Evolutionary conservation across 768 basidiomycete species (phyloP).

Genomic region (Trametes punicea): DNA sequence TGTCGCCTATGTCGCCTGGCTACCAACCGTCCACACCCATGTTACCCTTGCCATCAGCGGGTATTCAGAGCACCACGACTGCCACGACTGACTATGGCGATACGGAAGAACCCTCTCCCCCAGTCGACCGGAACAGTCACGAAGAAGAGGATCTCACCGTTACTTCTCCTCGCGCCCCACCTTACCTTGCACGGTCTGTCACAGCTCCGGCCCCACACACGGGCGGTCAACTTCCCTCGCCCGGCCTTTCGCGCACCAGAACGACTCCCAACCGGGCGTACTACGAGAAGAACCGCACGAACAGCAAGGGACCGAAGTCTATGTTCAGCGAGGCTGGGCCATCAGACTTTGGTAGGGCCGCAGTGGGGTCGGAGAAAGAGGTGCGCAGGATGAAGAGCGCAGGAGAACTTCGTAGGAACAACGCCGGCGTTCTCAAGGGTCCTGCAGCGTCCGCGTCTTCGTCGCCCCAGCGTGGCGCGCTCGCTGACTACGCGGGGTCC

Average conservation of each 20-base stretch:
- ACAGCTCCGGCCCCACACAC: constrained; percentile 36
- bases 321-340: constrained; percentile 21
- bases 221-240: constrained; percentile 23
- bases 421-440: constrained; percentile 27
- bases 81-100: constrained; percentile 50
- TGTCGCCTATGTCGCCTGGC: constrained; percentile 59
- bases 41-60: constrained; percentile 48
- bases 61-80: constrained; percentile 44
- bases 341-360: constrained; percentile 4
- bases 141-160: constrained; percentile 72
- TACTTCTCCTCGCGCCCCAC: constrained; percentile 55
- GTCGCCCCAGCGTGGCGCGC: constrained; percentile 38
- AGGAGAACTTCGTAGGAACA: constrained; percentile 64
- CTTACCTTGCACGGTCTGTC: constrained; percentile 45
- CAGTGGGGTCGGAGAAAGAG: constrained; percentile 44
- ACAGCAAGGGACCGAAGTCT: constrained; percentile 20
- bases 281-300: constrained; percentile 30
- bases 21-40: constrained; percentile 68
- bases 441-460: constrained; percentile 30
- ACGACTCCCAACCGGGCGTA: constrained; percentile 61
- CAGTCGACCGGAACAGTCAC: constrained; percentile 33
- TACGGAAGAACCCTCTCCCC: constrained; percentile 38
- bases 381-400: constrained; percentile 85
- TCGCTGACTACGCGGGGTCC: constrained; percentile 56
- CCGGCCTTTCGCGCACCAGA: constrained; percentile 63